Base-by-base conservation (phyloP, 495 filamentous ascomycete species). In the Trichoderma parareesei region DNA sequence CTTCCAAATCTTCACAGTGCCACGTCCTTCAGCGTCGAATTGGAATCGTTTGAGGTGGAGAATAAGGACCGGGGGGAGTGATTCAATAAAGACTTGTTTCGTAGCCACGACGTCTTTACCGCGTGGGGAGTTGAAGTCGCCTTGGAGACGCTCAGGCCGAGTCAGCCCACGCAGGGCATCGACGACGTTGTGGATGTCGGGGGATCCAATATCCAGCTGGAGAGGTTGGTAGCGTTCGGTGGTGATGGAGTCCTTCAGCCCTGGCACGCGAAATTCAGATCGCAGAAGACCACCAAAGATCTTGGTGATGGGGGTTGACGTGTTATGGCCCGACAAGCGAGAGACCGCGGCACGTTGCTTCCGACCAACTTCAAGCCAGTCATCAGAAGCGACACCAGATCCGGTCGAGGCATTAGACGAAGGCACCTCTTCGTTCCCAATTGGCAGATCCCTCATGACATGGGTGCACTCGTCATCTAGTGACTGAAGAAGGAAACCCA, bases 1-100 rank as follows among this genome's bases (percentile, higher is more conserved):
- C 80, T 97, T 98, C 93, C 93, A 98, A 66, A 98, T 96, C 76
- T 98, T 98, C 71, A 96, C 90, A 1, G 92, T 95, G 13, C 92
- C 92, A 57, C 79, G 78, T 14, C 89, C 91, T n/a, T 85, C 81
- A 69, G 86, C 89, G 64, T 97, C 92, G 72, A 95, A 98, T 69
- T 97, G 91, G 81, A 98, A 98, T 11, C 95, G 90, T 75, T 98
- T 98, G 10, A 98, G 81, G 71, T 98, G 94, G 46, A 98, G 84
- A 62, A 98, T 94, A 4, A 98, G 85, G 18, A 98, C 90, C 16
- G 92, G 91, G 4, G 94, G 94, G 5, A 98, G 77, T 2, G 87
- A 92, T 73, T 98, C 95, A 67, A 98, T 96, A 72, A 96, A 90
- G 6, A 97, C 85, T 71, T 98, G 94, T 77, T 98, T 98, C 8